Conservation (phyloP, 805 yeast species). For the Scheffersomyces amazonensis region DNA sequence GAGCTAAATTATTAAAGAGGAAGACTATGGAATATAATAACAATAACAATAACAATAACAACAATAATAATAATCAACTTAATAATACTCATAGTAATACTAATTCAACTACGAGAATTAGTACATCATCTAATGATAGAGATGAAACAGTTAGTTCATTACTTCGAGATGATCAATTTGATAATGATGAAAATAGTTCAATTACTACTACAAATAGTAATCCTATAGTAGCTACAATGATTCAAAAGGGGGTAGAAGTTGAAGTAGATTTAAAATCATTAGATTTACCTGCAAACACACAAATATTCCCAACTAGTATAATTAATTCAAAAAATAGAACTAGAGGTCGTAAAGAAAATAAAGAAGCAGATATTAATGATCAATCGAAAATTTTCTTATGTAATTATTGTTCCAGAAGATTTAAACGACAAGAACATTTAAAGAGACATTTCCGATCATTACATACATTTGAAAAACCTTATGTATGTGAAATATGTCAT, state of each 20-base stretch:
- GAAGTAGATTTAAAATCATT: constrained; percentile 38
- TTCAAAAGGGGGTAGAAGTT: constrained; percentile 31
- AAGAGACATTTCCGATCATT: constrained; percentile 71
- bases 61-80: background rate
- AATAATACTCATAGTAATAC: constrained; percentile 2
- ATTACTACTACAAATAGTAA: constrained; percentile 1
- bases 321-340: constrained; percentile 36
- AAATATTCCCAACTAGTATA: constrained; percentile 31
- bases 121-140: constrained; percentile 9
- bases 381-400: constrained; percentile 59
- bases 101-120: constrained; percentile 16
- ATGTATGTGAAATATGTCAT: constrained; percentile 56
- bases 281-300: constrained; percentile 39
- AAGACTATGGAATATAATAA: constrained; percentile 11
- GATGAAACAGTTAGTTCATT: constrained; percentile 6
- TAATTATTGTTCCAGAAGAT: constrained; percentile 59
- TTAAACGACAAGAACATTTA: constrained; percentile 75
- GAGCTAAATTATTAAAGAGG: constrained; percentile 33
- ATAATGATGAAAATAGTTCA: background rate
- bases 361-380: constrained; percentile 50
- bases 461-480: constrained; percentile 73
- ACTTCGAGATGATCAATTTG: background rate
- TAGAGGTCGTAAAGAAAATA: constrained; percentile 65
- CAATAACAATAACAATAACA: too few species aligned
- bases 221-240: constrained; percentile 16